These are phyloP conservation scores for Phytophthora ohioensis DNA, from an alignment of 352 stramenopile species.

Conservation along the genomic window DNA sequence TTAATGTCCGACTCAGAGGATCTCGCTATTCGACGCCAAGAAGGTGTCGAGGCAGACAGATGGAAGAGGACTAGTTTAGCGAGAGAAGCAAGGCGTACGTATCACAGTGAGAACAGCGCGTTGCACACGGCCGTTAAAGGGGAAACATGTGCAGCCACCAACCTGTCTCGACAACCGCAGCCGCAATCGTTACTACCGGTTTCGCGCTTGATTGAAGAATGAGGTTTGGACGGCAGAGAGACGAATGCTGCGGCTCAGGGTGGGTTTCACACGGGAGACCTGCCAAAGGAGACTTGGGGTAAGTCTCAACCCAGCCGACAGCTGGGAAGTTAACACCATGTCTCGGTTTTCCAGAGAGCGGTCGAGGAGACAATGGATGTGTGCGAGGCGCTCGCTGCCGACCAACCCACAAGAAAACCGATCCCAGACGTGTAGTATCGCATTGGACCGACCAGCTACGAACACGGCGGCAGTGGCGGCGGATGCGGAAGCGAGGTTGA, in stretches of 20 bases:
- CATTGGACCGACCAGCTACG: constrained; percentile 13
- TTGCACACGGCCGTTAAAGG: constrained; percentile 30
- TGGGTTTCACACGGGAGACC: constrained; percentile 13
- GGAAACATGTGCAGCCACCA: constrained; percentile 34
- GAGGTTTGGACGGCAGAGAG: constrained; percentile 36
- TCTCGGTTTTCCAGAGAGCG: constrained; percentile 35
- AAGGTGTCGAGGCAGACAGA: constrained; percentile 29
- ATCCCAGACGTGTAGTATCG: constrained; percentile 20
- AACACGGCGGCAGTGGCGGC: not conserved
- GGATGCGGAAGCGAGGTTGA: not conserved
- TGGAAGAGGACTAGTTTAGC: constrained; percentile 16
- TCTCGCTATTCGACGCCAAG: not conserved
- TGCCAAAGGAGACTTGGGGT: constrained; percentile 13
- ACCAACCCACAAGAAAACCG: constrained; percentile 30
- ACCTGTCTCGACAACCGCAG: constrained; percentile 38
- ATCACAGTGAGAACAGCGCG: constrained; percentile 31
- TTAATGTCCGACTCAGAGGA: not conserved
- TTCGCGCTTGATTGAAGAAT: constrained; percentile 37
- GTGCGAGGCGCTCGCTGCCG: constrained; percentile 21
- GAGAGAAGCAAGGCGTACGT: constrained; percentile 1
- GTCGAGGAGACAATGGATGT: constrained; percentile 4
- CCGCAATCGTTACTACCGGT: constrained; percentile 32
- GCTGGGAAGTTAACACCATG: constrained; percentile 29
- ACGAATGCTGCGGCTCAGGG: constrained; percentile 17
- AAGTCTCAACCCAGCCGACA: constrained; percentile 24